Base-by-base conservation (phyloP, 306 rosid genomes). In the Cicer arietinum region DNA sequence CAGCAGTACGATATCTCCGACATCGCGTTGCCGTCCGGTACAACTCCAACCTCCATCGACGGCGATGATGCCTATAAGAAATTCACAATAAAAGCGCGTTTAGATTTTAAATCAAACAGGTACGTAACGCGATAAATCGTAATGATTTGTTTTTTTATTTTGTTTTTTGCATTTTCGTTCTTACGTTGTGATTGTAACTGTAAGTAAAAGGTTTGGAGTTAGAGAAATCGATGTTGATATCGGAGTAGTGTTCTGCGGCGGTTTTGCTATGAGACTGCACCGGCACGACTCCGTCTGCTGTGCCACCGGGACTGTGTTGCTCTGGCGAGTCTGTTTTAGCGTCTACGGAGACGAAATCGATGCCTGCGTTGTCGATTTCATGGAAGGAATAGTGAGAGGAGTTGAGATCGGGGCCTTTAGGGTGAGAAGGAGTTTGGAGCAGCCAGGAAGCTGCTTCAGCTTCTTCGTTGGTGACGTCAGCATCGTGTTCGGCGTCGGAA, bases 361-460 rank as follows among this genome's bases (percentile, higher is more conserved):
- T 60, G 7, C 37, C 73, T 42, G 17, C 14, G 16, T 45, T 42
- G 12, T 69, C 63, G 8, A 70, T 53, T 40, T 70, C 75, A 8
- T 39, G 14, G 64, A 39, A 71, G 1, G 63, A 52, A 50, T 71
- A 71, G 52, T 71, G 39, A 53, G 64, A 16, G 16, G 17, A 17
- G 7, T 71, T 71, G 40, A 71, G 75, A 71, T 71, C 75, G 5
- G 51, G 75, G 35, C 62, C 62, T 71, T 71, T 71, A 18, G 75
- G 64, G 41, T 52, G 53, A 3, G 75, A 18, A 0, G 85, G 84
- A 25, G 76, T 90, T 0, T 96, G 98, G 0, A 94, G 93, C 59
- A 94, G 83, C 99, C 99, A 94, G 3, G 98, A 92, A 44, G 99
- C 97, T 1, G 98, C 98, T 79, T 94, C 98, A 0, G 96, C 97